Percentiles rank a stretch among this genome's conserved stretches.
Evolutionary conservation across 306 rosid species (phyloP).

Genomic region (Sicyos edulis): DNA sequence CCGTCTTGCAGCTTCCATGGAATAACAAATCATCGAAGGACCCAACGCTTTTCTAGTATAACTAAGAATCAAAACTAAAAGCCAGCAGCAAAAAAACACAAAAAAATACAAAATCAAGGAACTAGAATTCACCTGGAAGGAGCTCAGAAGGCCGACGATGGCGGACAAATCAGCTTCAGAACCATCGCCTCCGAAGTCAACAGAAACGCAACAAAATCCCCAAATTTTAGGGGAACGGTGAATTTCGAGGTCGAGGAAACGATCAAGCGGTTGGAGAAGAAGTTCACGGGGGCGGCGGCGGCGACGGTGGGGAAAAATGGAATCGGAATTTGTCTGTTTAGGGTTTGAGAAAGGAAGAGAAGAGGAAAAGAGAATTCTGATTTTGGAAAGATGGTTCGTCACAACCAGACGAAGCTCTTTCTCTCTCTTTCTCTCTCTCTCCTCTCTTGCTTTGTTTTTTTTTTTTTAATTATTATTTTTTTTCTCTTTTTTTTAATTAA

Average conservation of each 20-base stretch:
- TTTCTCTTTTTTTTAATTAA: background rate
- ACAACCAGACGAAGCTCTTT: constrained; percentile 14
- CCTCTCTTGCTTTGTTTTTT: background rate
- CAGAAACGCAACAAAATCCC: constrained; percentile 1
- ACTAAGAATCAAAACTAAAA: background rate
- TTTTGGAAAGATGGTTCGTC: constrained; percentile 11
- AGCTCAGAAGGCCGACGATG: background rate
- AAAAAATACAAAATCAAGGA: background rate
- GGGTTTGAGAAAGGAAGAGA: constrained; percentile 7
- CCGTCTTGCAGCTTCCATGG: background rate
- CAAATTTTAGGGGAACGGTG: background rate
- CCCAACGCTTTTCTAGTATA: background rate
- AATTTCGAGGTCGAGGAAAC: background rate
- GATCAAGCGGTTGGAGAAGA: background rate
- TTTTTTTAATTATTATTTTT: background rate
- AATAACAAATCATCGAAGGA: background rate
- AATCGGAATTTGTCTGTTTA: constrained; percentile 16
- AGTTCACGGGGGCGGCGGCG: background rate
- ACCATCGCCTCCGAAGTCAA: background rate
- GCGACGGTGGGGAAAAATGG: background rate
- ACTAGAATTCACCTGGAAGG: background rate
- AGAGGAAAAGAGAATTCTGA: background rate
- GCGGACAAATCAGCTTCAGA: background rate
- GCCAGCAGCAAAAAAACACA: background rate
- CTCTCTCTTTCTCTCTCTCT: constrained; percentile 12